Percentiles rank a stretch among this genome's conserved stretches.
phyloP scores from a whole-genome alignment of 2,329 filamentous ascomycete genomes.

The Bipolaris victoriae region DNA sequence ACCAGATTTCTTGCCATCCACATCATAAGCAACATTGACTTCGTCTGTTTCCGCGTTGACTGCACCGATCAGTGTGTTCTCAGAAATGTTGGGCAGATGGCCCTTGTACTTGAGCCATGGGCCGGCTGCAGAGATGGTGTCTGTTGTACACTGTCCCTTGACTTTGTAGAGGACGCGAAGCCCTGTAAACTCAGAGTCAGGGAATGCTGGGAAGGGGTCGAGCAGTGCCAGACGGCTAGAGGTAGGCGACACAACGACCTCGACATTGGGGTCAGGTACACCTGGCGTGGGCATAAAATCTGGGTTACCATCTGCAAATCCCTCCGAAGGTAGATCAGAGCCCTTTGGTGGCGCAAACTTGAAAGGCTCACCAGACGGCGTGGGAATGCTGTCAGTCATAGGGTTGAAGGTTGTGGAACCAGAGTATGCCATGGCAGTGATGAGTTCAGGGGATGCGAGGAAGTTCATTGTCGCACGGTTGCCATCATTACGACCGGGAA shows the following conservation, averaged over 20 bases:
- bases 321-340: constrained; percentile 66
- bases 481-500: constrained; percentile 94
- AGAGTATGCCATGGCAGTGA: constrained; percentile 94
- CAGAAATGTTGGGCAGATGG: constrained; percentile 95
- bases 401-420: constrained; percentile 96
- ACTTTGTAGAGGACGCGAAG: constrained; percentile 94
- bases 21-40: constrained; percentile 90
- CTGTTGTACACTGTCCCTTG: constrained; percentile 96
- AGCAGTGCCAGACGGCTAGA: constrained; percentile 89
- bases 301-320: constrained; percentile 81
- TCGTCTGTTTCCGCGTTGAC: constrained; percentile 90
- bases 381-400: constrained; percentile 81
- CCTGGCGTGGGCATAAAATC: constrained; percentile 75
- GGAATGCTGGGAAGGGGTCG: constrained; percentile 88
- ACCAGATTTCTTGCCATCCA: constrained; percentile 73
- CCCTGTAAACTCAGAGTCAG: constrained; percentile 72
- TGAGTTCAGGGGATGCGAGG: constrained; percentile 92
- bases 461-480: constrained; percentile 99
- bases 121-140: constrained; percentile 96
- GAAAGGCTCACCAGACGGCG: constrained; percentile 81
- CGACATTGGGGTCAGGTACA: constrained; percentile 70
- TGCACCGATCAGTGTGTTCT: constrained; percentile 96
- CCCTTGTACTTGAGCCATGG: constrained; percentile 99
- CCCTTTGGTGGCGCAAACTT: constrained; percentile 78
- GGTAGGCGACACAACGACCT: constrained; percentile 81